These are phyloP conservation scores for Penicillium robsamsonii DNA, from an alignment of 495 filamentous ascomycete species.

Conservation along the genomic window DNA sequence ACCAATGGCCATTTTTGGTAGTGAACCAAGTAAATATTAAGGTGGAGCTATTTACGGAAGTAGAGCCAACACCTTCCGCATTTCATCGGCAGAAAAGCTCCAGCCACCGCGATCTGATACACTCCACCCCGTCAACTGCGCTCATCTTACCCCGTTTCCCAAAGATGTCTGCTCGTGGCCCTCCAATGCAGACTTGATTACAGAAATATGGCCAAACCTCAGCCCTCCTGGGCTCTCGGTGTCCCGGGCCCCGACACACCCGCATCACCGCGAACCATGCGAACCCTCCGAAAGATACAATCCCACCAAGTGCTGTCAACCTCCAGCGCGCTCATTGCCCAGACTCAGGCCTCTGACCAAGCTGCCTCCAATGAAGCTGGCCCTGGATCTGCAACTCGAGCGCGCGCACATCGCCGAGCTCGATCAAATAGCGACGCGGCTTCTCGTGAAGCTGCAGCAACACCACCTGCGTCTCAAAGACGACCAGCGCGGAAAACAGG, in stretches of 20 bases:
- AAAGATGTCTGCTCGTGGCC: constrained; percentile 1
- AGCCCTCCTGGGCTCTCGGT: constrained; percentile 30
- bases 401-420: constrained; percentile 50
- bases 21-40: not conserved
- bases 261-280: constrained; percentile 48
- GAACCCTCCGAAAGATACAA: constrained; percentile 52
- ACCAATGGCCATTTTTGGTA: not conserved
- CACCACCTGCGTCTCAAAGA: constrained; percentile 38
- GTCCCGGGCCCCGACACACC: constrained; percentile 33
- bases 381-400: constrained; percentile 18
- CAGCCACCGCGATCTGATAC: constrained; percentile 24
- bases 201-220: constrained; percentile 23
- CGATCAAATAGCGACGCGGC: constrained; percentile 75
- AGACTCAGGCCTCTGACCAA: constrained; percentile 42
- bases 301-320: constrained; percentile 50
- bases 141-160: not conserved
- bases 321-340: constrained; percentile 29
- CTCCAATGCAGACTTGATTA: constrained; percentile 13
- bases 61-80: constrained; percentile 5
- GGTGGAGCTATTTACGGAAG: not conserved
- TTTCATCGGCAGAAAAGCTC: constrained; percentile 21
- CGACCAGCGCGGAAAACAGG: constrained; percentile 54
- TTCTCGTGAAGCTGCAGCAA: constrained; percentile 36
- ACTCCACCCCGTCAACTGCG: constrained; percentile 6
- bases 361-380: constrained; percentile 19